A percentile compares a stretch with the other conserved stretches of the same genome.
phyloP scores from a whole-genome alignment of 805 yeast genomes.

The Starmera quercuum region DNA sequence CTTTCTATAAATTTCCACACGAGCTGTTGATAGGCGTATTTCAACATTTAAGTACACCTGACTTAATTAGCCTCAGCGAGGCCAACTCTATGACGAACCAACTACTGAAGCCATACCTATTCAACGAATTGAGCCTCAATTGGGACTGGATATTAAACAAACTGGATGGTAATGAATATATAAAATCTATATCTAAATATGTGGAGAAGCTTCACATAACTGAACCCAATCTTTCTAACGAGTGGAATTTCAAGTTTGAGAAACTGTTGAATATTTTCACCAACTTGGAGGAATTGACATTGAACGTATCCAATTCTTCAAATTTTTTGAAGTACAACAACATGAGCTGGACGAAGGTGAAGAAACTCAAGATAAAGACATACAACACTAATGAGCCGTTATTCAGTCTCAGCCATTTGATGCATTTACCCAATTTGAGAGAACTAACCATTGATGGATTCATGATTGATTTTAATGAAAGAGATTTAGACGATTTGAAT shows the following conservation, averaged over 20 bases:
- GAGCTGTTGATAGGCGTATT: constrained; percentile 13
- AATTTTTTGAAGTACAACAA: constrained; percentile 25
- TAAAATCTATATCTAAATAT: background rate
- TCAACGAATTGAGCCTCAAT: constrained; percentile 5
- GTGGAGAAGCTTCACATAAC: constrained; percentile 21
- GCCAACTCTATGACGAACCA: constrained; percentile 4
- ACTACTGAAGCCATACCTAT: constrained; percentile 15
- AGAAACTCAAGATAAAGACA: constrained; percentile 16
- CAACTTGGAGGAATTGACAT: constrained; percentile 16
- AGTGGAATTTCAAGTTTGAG: constrained; percentile 27
- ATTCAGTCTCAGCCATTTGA: constrained; percentile 38
- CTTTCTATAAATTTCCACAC: constrained; percentile 8
- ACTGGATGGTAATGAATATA: background rate
- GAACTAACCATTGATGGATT: constrained; percentile 30
- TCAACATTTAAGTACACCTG: constrained; percentile 8
- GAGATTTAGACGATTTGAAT: constrained; percentile 14
- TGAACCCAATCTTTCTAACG: constrained; percentile 22
- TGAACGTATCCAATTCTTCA: constrained; percentile 23
- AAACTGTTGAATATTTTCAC: constrained; percentile 14
- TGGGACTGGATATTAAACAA: constrained; percentile 9
- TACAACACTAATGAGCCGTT: constrained; percentile 14
- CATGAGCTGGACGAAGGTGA: constrained; percentile 5
- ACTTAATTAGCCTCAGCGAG: constrained; percentile 9
- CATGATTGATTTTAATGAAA: constrained; percentile 34
- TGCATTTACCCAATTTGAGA: constrained; percentile 25